Evolutionary conservation across 1,139 yeast genomes (phyloP).

Genomic region (Hanseniaspora gamundiae): DNA sequence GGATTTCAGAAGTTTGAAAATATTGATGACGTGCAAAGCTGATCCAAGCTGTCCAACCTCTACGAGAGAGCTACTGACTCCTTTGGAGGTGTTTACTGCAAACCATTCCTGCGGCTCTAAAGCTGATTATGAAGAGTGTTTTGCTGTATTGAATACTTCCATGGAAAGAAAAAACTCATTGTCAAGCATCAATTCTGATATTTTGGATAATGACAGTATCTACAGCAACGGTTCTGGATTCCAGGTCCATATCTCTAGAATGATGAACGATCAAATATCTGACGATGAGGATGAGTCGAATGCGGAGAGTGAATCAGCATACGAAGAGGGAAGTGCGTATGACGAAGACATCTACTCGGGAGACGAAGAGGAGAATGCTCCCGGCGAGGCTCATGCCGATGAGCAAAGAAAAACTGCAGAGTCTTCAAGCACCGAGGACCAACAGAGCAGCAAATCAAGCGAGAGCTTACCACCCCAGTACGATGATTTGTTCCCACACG

Average conservation of each 20-base stretch:
- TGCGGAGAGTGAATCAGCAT: constrained; percentile 12
- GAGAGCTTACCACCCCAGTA: constrained; percentile 7
- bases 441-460: constrained; percentile 37
- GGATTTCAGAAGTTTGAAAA: constrained; percentile 35
- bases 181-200: constrained; percentile 48
- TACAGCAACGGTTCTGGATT: constrained; percentile 15
- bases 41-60: constrained; percentile 28
- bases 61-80: constrained; percentile 12
- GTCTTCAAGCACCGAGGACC: constrained; percentile 46
- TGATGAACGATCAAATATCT: constrained; percentile 17
- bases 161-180: constrained; percentile 15
- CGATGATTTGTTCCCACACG: constrained; percentile 7
- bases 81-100: constrained; percentile 9
- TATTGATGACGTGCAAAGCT: constrained; percentile 53
- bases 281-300: constrained; percentile 18
- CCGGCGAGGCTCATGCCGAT: constrained; percentile 11
- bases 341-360: constrained; percentile 10
- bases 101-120: constrained; percentile 8
- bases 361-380: constrained; percentile 15
- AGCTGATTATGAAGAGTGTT: constrained; percentile 4
- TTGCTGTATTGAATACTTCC: constrained; percentile 4
- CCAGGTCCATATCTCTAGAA: constrained; percentile 19
- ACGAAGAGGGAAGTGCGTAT: constrained; percentile 18
- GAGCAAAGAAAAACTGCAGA: constrained; percentile 38
- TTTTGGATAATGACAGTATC: constrained; percentile 33